These are phyloP conservation scores for Asparagopsis taxiformis DNA, from an alignment of 31 red algal genomes.

Conservation along the genomic window DNA sequence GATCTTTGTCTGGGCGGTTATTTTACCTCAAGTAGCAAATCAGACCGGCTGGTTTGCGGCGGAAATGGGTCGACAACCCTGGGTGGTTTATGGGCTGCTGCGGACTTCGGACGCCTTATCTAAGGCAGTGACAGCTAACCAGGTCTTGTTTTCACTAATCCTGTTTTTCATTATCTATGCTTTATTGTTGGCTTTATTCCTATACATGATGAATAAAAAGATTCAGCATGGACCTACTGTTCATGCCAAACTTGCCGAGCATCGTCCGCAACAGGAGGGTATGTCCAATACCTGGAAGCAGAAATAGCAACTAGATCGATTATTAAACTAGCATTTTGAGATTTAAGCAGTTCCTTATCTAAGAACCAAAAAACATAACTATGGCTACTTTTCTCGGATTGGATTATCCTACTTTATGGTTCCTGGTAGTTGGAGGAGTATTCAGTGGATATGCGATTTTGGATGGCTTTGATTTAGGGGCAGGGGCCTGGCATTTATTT, in stretches of 20 bases:
- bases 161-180: background rate
- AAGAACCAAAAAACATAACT: too few species aligned
- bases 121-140: background rate
- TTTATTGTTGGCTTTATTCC: background rate
- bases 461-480: conserved; percentile 8
- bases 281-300: too few species aligned
- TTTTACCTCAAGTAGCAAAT: background rate
- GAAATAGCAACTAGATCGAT: too few species aligned
- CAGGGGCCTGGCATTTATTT: background rate
- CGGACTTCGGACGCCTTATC: background rate
- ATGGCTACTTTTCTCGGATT: too few species aligned
- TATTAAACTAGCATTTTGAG: too few species aligned
- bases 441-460: conserved; percentile 2
- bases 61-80: conserved; percentile 3
- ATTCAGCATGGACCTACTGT: background rate
- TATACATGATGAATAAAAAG: background rate
- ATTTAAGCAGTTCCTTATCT: too few species aligned
- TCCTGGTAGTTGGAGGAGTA: too few species aligned
- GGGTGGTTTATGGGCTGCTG: background rate
- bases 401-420: too few species aligned
- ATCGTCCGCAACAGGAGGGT: too few species aligned
- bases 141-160: background rate
- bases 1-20: background rate
- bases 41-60: background rate
- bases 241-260: too few species aligned